Evolutionary conservation across 192 early-diverging fungal species (phyloP).

Genomic region (Gamsiella multidivaricata): DNA sequence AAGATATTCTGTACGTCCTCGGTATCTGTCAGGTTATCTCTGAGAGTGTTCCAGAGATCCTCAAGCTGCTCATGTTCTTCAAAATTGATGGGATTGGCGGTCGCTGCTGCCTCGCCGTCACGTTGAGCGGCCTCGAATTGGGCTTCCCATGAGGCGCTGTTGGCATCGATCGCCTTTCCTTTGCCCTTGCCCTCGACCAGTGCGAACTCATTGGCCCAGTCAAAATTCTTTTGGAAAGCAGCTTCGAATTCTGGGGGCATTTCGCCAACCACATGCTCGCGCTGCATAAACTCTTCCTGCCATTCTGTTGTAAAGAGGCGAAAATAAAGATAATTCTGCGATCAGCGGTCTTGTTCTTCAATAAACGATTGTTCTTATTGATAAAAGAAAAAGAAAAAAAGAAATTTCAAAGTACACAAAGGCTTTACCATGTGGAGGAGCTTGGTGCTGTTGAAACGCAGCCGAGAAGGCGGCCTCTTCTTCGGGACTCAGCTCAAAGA

Average conservation of each 20-base stretch:
- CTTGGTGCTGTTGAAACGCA: conserved; percentile 55
- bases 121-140: conserved; percentile 65
- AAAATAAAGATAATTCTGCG: not conserved
- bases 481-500: conserved; percentile 62
- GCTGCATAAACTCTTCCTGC: conserved; percentile 64
- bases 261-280: conserved; percentile 55
- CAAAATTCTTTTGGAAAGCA: conserved; percentile 69
- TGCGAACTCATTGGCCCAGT: conserved; percentile 84
- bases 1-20: conserved; percentile 49
- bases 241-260: conserved; percentile 66
- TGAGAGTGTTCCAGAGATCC: conserved; percentile 62
- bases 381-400: not conserved
- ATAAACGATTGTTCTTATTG: no score
- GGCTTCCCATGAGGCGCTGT: conserved; percentile 66
- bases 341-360: no score
- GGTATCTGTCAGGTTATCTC: conserved; percentile 45
- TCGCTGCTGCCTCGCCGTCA: conserved; percentile 49
- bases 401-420: not conserved
- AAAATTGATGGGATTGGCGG: conserved; percentile 55
- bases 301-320: conserved; percentile 42
- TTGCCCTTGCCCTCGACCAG: conserved; percentile 72
- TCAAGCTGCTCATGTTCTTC: conserved; percentile 63
- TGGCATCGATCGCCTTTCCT: conserved; percentile 50
- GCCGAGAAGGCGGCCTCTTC: conserved; percentile 64
- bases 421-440: conserved; percentile 38